phyloP scores from a whole-genome alignment of 768 basidiomycete genomes.

The Mycena galericulata region DNA sequence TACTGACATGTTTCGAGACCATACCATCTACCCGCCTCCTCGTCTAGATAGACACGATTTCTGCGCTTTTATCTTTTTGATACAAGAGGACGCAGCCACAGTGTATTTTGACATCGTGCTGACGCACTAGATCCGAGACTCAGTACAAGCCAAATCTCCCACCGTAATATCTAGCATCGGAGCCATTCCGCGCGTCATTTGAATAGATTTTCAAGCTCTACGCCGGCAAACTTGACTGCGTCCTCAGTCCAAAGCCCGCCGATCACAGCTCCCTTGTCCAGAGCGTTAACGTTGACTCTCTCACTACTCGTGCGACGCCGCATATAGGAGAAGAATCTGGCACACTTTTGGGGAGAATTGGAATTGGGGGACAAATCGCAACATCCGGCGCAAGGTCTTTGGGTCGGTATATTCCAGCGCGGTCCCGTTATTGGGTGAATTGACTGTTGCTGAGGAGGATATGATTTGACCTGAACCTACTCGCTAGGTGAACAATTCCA shows the following conservation, averaged over 20 bases:
- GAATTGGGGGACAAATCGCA: conserved; percentile 9
- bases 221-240: conserved; percentile 5
- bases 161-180: background rate
- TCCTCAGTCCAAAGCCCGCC: background rate
- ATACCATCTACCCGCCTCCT: too few species aligned
- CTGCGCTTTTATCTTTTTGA: too few species aligned
- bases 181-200: background rate
- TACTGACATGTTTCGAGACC: too few species aligned
- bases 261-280: conserved; percentile 6
- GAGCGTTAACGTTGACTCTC: too few species aligned
- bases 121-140: too few species aligned
- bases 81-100: too few species aligned
- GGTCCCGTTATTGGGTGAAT: too few species aligned
- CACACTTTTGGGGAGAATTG: conserved; percentile 6
- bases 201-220: conserved; percentile 21
- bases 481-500: conserved; percentile 19
- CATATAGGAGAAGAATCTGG: conserved; percentile 10
- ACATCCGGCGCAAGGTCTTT: too few species aligned
- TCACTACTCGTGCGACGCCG: background rate
- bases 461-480: background rate
- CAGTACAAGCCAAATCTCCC: background rate
- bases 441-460: too few species aligned
- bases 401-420: too few species aligned
- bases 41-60: too few species aligned
- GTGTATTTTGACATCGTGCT: too few species aligned